Base-by-base conservation (phyloP, 202 grass and related monocot genomes). In the Dendrocalamus latiflorus region DNA sequence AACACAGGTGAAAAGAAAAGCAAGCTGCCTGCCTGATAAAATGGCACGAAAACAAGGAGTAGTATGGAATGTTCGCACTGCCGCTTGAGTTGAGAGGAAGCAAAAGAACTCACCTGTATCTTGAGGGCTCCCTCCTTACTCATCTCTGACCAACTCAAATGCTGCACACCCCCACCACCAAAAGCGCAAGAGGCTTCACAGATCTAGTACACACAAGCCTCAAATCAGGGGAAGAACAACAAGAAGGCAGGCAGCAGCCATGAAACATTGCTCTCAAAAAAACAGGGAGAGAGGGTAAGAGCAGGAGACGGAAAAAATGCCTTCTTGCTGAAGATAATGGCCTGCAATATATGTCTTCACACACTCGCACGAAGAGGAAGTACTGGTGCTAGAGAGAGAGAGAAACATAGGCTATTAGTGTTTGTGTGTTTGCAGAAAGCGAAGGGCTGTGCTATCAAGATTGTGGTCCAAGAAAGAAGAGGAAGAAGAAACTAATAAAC, bases 81-180 rank as follows among this genome's bases (percentile, higher is more conserved):
- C 33, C 14, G 25, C 47, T 82, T 65, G 87, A 86, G 65, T 74
- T 3, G 21, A 50, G 49, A 77, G 4, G 66, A 82, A 59, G 65
- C 71, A 39, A 57, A 57, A 76, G 21, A 53, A 65, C 87, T 55
- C 34, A 94, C 92, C 92, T 94, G 87, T 25, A 92, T 91, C 73
- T 90, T 90, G 75, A 94, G 81, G 7, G 84, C 39, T 0, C 88
- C 87, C 59, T 94, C 82, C 86, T 83, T 92, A 77, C 90, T 94
- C 92, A 94, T 92, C 36, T 36, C 65, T 86, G 73, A 75, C 68
- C 47, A 39, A 73, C 75, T 68, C 43, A 22, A 49, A 63, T 34
- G 51, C 75, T 1, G 20, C 43, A 17, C 39, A 1, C 51, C 41
- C 33, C 25, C 20, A 44, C 47, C 57, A 69, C 76, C 76, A 36